Conservation (phyloP, 495 filamentous ascomycete species). For the Lasiosphaeris hirsuta region DNA sequence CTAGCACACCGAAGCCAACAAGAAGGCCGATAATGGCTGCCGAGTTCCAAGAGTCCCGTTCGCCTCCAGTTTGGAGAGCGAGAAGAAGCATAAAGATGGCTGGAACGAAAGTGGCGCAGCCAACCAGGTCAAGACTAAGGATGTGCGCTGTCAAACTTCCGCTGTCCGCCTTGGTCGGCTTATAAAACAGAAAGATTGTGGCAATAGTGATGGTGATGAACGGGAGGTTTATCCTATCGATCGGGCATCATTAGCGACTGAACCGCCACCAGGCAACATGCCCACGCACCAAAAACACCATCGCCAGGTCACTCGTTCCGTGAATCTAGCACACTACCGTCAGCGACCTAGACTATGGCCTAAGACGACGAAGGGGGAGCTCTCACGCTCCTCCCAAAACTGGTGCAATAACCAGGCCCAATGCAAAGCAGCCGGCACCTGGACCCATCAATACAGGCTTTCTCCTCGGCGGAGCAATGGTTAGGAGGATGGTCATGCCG, state of each 20-base stretch:
- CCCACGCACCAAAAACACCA: no score
- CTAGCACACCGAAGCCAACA: constrained; percentile 38
- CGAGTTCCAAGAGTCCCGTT: constrained; percentile 42
- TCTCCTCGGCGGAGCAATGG: neutral
- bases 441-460: neutral
- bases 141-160: constrained; percentile 11
- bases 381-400: no score
- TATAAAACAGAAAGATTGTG: constrained; percentile 3
- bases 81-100: constrained; percentile 48
- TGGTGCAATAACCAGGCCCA: no score
- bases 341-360: no score
- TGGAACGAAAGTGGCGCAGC: constrained; percentile 28
- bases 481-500: neutral
- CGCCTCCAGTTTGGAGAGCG: constrained; percentile 50
- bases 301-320: no score
- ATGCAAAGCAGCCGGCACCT: no score
- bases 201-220: constrained; percentile 11
- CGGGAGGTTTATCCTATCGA: constrained; percentile 10
- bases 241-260: neutral
- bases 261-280: no score
- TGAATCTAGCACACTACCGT: neutral
- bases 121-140: constrained; percentile 25
- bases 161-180: neutral
- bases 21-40: constrained; percentile 42
- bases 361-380: no score